Base-by-base conservation (phyloP, 805 yeast species). In the Starmerella powellii region DNA sequence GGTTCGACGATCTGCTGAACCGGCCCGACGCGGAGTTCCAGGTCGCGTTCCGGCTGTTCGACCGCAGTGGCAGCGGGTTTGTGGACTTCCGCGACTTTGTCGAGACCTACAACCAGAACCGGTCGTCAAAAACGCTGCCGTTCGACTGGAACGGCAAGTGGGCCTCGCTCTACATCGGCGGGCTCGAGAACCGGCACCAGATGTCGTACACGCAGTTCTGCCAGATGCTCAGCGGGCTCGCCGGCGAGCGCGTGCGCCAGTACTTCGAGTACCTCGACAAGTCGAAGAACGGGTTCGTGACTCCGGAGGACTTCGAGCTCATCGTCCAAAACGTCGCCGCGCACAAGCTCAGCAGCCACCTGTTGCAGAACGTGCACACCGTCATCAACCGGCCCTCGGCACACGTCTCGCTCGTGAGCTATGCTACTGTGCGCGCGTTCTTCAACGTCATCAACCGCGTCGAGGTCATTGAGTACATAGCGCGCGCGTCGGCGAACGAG, bases 1-100 rank as follows among this genome's bases (percentile, higher is more conserved):
- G 71, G 33, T 82, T 88, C 57, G 76, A 81, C 53, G 67, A 71
- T 46, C 51, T 71, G 34, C 61, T 75, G 40, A 69, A 68, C 48
- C 67, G 72, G 47, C 67, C 75, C 33, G 75, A 74, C 29, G 77
- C 76, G 45, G 76, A 73, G 56, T 62, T 68, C 61, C 67, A 66
- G 51, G 69, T 65, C 45, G 67, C 72, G n/a, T 63, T 62, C 49
- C 65, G 71, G 36, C 59, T 70, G 18, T 63, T 70, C 37, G 73
- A 68, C 52, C 49, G 53, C 36, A 54, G 53, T 21, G 64, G 65
- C 21, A 50, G 51, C 24, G 68, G 68, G 35, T 52, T 49, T 34
- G 67, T 66, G 37, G 58, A 64, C 53, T 65, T 63, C 49, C 53
- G 52, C 40, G 60, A 64, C 48, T 65, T 66, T 46, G 66, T 64